Percentiles rank a stretch among this genome's conserved stretches.
Evolutionary conservation across 345 rosid species (phyloP).

Genomic region (Syzygium oleosum): DNA sequence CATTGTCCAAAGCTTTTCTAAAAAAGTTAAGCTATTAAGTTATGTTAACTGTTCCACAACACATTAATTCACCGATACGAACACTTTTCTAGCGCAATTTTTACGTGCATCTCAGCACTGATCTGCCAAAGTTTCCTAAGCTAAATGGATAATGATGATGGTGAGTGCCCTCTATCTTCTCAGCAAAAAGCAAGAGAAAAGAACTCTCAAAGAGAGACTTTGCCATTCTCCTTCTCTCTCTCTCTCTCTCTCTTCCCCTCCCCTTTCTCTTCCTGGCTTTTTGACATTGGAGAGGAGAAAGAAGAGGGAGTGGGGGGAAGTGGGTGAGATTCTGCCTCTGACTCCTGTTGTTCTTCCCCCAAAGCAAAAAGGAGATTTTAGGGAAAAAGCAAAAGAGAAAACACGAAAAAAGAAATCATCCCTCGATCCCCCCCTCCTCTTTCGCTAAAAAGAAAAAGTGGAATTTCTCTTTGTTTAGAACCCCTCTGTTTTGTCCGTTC

Average conservation of each 20-base stretch:
- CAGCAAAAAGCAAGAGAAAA: background rate
- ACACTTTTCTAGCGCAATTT: too few species aligned
- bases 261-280: background rate
- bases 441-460: background rate
- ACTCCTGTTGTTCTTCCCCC: background rate
- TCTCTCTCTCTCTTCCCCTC: background rate
- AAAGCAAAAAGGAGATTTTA: background rate
- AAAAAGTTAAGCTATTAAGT: too few species aligned
- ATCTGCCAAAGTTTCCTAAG: background rate
- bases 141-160: background rate
- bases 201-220: conserved; percentile 2
- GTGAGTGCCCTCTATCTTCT: background rate
- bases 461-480: background rate
- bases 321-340: conserved; percentile 30
- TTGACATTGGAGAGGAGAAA: background rate
- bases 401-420: background rate
- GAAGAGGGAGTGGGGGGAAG: conserved; percentile 12
- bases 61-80: too few species aligned
- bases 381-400: background rate
- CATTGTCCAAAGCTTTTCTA: too few species aligned
- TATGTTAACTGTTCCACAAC: too few species aligned
- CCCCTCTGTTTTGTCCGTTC: conserved; percentile 23
- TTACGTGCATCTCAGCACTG: background rate
- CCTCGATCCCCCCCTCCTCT: background rate
- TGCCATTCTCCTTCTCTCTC: background rate